Conservation (phyloP, 768 basidiomycete species). For the Suillus subaureus region DNA sequence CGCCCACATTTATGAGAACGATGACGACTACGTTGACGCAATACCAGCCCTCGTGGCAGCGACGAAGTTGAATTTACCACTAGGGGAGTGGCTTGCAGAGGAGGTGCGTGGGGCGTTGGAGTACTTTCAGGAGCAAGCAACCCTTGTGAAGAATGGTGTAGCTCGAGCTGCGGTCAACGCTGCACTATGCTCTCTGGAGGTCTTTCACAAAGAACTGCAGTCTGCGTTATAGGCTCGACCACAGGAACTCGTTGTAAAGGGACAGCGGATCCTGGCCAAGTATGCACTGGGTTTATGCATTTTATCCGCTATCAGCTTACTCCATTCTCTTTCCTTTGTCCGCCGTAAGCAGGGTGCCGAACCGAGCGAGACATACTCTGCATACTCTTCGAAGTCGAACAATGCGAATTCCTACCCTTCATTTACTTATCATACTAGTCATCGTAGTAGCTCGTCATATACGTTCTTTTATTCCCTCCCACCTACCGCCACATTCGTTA, state of each 20-base stretch:
- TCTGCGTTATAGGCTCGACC: not conserved
- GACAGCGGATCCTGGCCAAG: not conserved
- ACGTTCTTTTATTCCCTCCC: too few species aligned
- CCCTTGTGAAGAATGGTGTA: not conserved
- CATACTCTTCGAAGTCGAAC: too few species aligned
- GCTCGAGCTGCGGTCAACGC: not conserved
- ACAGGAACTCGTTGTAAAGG: not conserved
- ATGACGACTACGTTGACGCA: not conserved
- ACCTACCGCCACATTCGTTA: not conserved
- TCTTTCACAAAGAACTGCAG: not conserved
- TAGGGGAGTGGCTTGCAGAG: not conserved
- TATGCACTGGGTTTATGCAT: not conserved
- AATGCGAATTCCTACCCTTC: too few species aligned
- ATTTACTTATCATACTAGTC: too few species aligned
- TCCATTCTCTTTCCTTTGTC: not conserved
- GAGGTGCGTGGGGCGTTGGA: not conserved
- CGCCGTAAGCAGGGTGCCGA: too few species aligned
- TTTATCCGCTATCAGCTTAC: not conserved
- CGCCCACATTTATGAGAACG: not conserved
- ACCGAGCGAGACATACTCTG: too few species aligned
- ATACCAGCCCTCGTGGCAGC: not conserved
- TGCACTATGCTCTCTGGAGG: not conserved
- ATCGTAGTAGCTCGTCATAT: too few species aligned
- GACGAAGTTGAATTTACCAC: not conserved
- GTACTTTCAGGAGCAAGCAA: not conserved